Percentiles rank a stretch among this genome's conserved stretches.
Evolutionary conservation across 176 grass and related monocot species (phyloP).

Genomic region (Phoenix dactylifera): DNA sequence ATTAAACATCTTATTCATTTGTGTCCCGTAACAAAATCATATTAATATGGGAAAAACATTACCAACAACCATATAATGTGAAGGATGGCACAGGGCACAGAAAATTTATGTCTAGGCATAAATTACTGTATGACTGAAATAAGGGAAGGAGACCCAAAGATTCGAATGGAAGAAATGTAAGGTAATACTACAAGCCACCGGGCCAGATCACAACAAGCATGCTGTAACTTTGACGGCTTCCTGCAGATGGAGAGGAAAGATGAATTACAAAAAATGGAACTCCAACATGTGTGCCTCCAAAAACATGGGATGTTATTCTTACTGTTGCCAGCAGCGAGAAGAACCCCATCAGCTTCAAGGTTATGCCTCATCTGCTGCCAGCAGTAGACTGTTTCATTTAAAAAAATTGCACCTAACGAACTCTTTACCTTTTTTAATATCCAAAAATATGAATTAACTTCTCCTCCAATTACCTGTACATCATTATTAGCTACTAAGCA

Average conservation of each 20-base stretch:
- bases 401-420: background rate
- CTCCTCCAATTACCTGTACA: background rate
- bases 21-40: too few relatives aligned
- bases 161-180: background rate
- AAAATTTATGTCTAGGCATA: too few relatives aligned
- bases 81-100: too few relatives aligned
- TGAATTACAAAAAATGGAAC: slow-evolving; percentile 1
- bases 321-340: slow-evolving; percentile 11
- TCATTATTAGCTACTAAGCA: slow-evolving; percentile 43
- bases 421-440: background rate
- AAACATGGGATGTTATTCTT: slow-evolving; percentile 31
- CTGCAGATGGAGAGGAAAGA: slow-evolving; percentile 14
- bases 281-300: slow-evolving; percentile 21
- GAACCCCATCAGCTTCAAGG: slow-evolving; percentile 8
- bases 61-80: too few relatives aligned
- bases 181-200: slow-evolving; percentile 22
- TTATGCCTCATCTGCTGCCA: slow-evolving; percentile 5
- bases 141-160: background rate
- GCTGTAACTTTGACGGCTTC: slow-evolving; percentile 4
- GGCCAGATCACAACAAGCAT: slow-evolving; percentile 17
- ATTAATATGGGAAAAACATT: too few relatives aligned
- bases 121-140: slow-evolving; percentile 3
- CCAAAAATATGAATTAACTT: background rate
- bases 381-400: background rate
- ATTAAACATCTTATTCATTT: too few relatives aligned